These are phyloP conservation scores for Rutstroemia sp. DNA, from an alignment of 2,329 filamentous ascomycete genomes.

Conservation along the genomic window DNA sequence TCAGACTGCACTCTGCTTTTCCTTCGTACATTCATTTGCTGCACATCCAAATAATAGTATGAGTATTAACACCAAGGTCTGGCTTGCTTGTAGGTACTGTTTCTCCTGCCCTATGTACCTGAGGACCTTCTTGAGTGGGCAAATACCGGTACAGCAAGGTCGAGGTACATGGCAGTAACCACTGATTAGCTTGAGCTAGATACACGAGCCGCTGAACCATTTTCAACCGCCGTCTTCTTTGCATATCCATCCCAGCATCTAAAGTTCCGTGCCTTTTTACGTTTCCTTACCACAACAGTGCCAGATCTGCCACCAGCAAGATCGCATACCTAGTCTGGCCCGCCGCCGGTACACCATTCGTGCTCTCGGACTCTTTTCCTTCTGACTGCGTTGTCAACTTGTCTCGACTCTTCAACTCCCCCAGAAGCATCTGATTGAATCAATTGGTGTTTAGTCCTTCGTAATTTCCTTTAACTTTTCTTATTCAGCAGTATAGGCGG, in stretches of 20 bases:
- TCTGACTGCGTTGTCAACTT: neutral
- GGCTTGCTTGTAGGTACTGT: neutral
- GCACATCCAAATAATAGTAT: neutral
- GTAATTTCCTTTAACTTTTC: neutral
- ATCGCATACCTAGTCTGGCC: slow-evolving; percentile 2
- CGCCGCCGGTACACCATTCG: slow-evolving; percentile 1
- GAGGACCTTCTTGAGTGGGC: neutral
- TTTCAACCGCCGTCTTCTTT: neutral
- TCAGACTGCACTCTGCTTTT: neutral
- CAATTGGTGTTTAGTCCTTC: neutral
- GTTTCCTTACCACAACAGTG: slow-evolving; percentile 1
- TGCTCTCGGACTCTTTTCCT: neutral
- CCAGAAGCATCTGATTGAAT: neutral
- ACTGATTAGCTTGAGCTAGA: neutral
- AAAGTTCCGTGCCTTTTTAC: neutral
- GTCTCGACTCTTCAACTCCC: too few relatives aligned
- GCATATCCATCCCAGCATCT: neutral
- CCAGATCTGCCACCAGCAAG: slow-evolving; percentile 4
- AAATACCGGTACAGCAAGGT: neutral
- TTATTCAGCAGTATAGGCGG: neutral
- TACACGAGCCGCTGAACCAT: slow-evolving; percentile 5
- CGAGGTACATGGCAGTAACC: neutral
- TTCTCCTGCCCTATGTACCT: neutral
- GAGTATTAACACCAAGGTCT: neutral
- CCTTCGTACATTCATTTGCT: neutral